phyloP scores from a whole-genome alignment of 1,284 basidiomycete species.

The Ganoderma boninense region DNA sequence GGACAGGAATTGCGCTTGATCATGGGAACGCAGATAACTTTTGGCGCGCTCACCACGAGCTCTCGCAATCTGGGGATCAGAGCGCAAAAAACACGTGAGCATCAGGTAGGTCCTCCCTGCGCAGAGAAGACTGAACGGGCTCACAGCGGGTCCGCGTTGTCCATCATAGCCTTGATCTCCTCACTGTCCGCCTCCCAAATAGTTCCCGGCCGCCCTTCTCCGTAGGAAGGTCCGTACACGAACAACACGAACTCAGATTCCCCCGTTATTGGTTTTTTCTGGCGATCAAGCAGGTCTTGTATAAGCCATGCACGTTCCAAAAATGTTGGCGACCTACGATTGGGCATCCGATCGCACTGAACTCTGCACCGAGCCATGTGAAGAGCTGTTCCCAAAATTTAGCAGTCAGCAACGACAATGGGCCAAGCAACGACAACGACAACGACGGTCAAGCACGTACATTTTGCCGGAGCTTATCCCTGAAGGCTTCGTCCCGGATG shows the following conservation, averaged over 20 bases:
- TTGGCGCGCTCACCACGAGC: conserved; percentile 21
- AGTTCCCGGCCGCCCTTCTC: not conserved
- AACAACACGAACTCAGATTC: conserved; percentile 19
- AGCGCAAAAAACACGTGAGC: not conserved
- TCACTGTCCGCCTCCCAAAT: not conserved
- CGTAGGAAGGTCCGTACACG: conserved; percentile 12
- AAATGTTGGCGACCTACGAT: conserved; percentile 24
- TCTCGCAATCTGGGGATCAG: conserved; percentile 21
- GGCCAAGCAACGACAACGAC: not conserved
- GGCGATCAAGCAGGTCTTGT: not conserved
- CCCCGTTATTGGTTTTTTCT: conserved; percentile 15
- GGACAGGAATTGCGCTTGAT: conserved; percentile 30
- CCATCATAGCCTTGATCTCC: conserved; percentile 8
- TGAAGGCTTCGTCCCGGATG: conserved; percentile 27
- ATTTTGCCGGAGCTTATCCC: conserved; percentile 17
- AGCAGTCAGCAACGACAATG: too few species aligned
- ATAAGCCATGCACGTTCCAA: not conserved
- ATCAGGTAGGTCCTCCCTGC: not conserved
- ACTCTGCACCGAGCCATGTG: conserved; percentile 28
- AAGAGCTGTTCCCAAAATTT: conserved; percentile 24
- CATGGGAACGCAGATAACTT: conserved; percentile 22
- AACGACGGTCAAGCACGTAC: conserved; percentile 6
- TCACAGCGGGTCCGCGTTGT: conserved; percentile 26
- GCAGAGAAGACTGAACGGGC: not conserved
- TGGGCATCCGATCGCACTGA: conserved; percentile 31